phyloP scores from a whole-genome alignment of 148 eudicot genomes.

The Hydrangea macrophylla region DNA sequence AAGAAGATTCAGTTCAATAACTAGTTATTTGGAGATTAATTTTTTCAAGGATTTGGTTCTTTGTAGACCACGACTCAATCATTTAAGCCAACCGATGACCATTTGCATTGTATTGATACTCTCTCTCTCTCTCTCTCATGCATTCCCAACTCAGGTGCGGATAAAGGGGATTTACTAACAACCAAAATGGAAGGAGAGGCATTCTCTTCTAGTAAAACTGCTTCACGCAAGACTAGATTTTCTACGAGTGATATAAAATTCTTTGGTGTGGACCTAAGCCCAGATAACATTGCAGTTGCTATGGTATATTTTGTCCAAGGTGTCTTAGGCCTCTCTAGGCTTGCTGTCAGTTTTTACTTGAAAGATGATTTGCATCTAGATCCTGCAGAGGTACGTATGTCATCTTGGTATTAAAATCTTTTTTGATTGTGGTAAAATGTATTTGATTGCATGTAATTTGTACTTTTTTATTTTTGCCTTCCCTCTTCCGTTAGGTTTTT shows the following conservation, averaged over 20 bases:
- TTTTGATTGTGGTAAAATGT: neutral
- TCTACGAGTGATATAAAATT: slow-evolving; percentile 37
- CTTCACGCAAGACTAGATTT: slow-evolving; percentile 36
- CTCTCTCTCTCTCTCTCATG: neutral
- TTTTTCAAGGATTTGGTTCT: neutral
- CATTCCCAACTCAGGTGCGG: slow-evolving; percentile 35
- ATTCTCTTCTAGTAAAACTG: slow-evolving; percentile 34
- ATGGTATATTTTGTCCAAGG: slow-evolving; percentile 99
- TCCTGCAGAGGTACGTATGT: slow-evolving; percentile 87
- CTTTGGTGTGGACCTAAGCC: slow-evolving; percentile 89
- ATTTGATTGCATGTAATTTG: neutral
- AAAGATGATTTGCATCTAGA: slow-evolving; percentile 96
- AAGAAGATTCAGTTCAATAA: too few relatives aligned
- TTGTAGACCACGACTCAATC: neutral
- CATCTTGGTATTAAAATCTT: neutral
- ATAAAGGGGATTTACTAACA: slow-evolving; percentile 43
- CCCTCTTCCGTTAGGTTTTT: neutral
- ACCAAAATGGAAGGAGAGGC: slow-evolving; percentile 40
- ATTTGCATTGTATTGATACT: neutral
- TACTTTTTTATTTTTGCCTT: neutral
- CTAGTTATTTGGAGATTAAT: neutral
- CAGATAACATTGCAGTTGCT: slow-evolving; percentile 94
- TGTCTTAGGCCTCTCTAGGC: slow-evolving; percentile 91
- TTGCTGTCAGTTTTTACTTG: slow-evolving; percentile 93
- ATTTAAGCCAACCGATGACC: too few relatives aligned